A percentile compares a stretch with the other conserved stretches of the same genome.
These are phyloP conservation scores for Psilocybe cyanescens DNA, from an alignment of 768 basidiomycete species.

Conservation along the genomic window DNA sequence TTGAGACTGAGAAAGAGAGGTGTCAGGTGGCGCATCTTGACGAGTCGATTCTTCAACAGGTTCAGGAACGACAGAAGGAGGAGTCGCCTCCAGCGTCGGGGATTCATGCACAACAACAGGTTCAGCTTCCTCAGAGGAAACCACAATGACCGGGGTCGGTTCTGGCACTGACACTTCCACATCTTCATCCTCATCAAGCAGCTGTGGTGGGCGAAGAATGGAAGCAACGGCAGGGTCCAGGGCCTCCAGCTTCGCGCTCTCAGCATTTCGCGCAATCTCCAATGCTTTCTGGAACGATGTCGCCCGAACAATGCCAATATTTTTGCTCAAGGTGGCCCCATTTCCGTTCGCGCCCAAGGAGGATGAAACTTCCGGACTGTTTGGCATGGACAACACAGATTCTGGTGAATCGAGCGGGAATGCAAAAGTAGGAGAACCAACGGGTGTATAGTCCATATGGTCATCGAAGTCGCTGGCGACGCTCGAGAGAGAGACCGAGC, in stretches of 20 bases:
- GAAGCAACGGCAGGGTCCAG: constrained; percentile 17
- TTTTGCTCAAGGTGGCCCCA: constrained; percentile 17
- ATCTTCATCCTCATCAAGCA: constrained; percentile 1
- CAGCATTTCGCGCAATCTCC: constrained; percentile 43
- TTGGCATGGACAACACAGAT: constrained; percentile 4
- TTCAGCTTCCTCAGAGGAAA: constrained; percentile 14
- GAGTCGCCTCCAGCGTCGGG: background rate
- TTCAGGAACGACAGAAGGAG: background rate
- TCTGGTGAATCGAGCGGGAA: constrained; percentile 32
- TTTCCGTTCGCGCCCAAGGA: constrained; percentile 17
- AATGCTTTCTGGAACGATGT: constrained; percentile 45
- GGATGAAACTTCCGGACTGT: constrained; percentile 20
- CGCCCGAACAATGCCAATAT: constrained; percentile 25
- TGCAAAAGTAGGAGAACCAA: constrained; percentile 33
- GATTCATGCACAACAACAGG: constrained; percentile 8
- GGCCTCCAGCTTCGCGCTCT: constrained; percentile 29
- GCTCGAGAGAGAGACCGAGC: constrained; percentile 37
- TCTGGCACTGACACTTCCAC: constrained; percentile 6
- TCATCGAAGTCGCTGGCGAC: constrained; percentile 25
- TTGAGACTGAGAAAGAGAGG: background rate
- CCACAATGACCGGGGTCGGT: constrained; percentile 15
- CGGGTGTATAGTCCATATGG: constrained; percentile 28
- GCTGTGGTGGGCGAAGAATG: constrained; percentile 1
- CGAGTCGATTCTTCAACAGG: background rate
- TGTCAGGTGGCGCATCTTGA: background rate